Conservation (phyloP, 441 rosid species). For the Populus tomentosa region DNA sequence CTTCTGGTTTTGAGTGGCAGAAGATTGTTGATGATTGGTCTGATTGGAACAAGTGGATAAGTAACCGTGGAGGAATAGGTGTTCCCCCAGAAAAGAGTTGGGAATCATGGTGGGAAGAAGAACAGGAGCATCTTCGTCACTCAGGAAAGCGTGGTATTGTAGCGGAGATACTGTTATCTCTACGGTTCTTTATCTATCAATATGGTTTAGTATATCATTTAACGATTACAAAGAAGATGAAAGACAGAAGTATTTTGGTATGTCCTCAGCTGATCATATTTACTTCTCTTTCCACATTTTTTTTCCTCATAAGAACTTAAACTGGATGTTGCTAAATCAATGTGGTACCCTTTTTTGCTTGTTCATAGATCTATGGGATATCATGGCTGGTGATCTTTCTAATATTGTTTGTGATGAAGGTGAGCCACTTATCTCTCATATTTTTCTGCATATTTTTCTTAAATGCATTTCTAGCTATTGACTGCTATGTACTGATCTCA, state of each 20-base stretch:
- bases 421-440: constrained; percentile 23
- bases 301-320: not conserved
- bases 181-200: constrained; percentile 90
- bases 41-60: constrained; percentile 99
- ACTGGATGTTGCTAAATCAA: not conserved
- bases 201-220: constrained; percentile 96
- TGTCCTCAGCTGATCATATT: constrained; percentile 8
- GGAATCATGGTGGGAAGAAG: constrained; percentile 99
- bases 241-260: constrained; percentile 63
- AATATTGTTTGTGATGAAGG: constrained; percentile 96
- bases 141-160: constrained; percentile 92
- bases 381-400: constrained; percentile 96
- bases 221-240: constrained; percentile 38
- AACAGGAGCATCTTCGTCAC: constrained; percentile 87
- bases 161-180: constrained; percentile 80
- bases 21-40: constrained; percentile 99
- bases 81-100: constrained; percentile 98
- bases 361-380: constrained; percentile 74
- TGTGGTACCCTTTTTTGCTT: constrained; percentile 10
- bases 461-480: not conserved
- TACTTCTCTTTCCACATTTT: not conserved
- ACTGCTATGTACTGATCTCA: not conserved
- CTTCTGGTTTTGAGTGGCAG: constrained; percentile 99
- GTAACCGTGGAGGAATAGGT: constrained; percentile 92
- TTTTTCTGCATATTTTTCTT: too few species aligned